Percentiles rank a stretch among this genome's conserved stretches.
Conservation (phyloP, 352 stramenopile genomes). For the Pythium phragmiticola region DNA sequence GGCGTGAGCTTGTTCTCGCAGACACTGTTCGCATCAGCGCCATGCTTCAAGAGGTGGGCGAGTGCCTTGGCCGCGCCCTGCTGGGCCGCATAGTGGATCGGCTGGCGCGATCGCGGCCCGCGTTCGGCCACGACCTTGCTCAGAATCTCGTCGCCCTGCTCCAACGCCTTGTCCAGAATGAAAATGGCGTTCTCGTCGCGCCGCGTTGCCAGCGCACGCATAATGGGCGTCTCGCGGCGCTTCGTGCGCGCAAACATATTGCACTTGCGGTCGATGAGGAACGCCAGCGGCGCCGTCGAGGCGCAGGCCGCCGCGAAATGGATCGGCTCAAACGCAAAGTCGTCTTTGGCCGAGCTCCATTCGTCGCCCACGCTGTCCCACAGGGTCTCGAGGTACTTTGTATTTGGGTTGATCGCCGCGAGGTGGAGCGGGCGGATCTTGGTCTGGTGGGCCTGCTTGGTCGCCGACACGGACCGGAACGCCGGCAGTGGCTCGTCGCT, state of each 20-base stretch:
- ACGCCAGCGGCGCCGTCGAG: conserved; percentile 46
- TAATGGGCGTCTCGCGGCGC: conserved; percentile 57
- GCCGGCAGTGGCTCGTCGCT: conserved; percentile 35
- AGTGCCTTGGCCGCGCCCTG: conserved; percentile 46
- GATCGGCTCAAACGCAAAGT: conserved; percentile 57
- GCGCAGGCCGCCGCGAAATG: conserved; percentile 70
- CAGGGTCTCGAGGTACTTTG: conserved; percentile 54
- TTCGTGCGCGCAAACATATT: conserved; percentile 64
- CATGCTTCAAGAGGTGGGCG: conserved; percentile 45
- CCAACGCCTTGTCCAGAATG: conserved; percentile 55
- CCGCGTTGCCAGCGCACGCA: conserved; percentile 42
- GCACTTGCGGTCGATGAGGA: conserved; percentile 57
- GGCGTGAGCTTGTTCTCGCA: conserved; percentile 51
- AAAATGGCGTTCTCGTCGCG: conserved; percentile 62
- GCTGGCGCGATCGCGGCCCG: conserved; percentile 49
- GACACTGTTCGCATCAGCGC: conserved; percentile 54
- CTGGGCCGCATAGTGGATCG: conserved; percentile 58
- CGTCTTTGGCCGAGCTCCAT: conserved; percentile 50
- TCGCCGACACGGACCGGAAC: conserved; percentile 62
- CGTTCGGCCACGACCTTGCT: conserved; percentile 45
- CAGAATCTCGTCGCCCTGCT: conserved; percentile 33
- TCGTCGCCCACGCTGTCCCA: conserved; percentile 59
- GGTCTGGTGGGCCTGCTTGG: conserved; percentile 66
- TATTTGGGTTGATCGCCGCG: conserved; percentile 73
- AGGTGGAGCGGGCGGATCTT: conserved; percentile 70